Evolutionary conservation across 208 protist genomes (phyloP).

Genomic region (Leishmania major): DNA sequence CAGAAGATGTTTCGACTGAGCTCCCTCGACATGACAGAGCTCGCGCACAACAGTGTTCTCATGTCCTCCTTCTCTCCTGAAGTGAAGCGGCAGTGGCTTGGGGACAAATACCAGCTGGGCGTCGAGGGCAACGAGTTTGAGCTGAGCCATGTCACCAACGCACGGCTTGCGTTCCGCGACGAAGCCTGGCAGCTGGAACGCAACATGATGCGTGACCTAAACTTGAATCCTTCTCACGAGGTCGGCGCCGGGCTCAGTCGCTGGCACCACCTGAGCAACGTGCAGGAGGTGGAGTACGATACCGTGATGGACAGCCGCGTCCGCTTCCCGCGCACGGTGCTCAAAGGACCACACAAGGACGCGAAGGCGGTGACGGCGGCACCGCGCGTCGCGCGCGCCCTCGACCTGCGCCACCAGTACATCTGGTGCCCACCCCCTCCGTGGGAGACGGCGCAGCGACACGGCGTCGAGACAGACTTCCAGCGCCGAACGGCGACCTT

Average conservation of each 20-base stretch:
- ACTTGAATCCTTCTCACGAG: slow-evolving; percentile 53
- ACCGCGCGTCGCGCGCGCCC: slow-evolving; percentile 55
- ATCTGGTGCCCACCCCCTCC: slow-evolving; percentile 78
- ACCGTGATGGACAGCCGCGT: slow-evolving; percentile 83
- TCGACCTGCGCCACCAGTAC: slow-evolving; percentile 82
- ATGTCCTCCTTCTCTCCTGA: slow-evolving; percentile 81
- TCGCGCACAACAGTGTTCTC: slow-evolving; percentile 88
- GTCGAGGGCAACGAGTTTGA: slow-evolving; percentile 77
- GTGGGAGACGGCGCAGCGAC: slow-evolving; percentile 66
- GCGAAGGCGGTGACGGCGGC: slow-evolving; percentile 45
- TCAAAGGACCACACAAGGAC: slow-evolving; percentile 63
- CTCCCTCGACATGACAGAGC: slow-evolving; percentile 88
- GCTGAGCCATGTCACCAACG: slow-evolving; percentile 81
- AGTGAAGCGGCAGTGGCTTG: slow-evolving; percentile 84
- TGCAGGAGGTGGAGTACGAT: slow-evolving; percentile 88
- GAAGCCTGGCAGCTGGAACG: slow-evolving; percentile 83
- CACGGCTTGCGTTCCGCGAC: slow-evolving; percentile 85
- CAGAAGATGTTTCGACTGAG: slow-evolving; percentile 87
- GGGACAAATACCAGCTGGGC: slow-evolving; percentile 63
- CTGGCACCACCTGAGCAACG: slow-evolving; percentile 83
- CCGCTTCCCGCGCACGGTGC: slow-evolving; percentile 88
- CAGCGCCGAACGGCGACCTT: slow-evolving; percentile 84
- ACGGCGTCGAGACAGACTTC: slow-evolving; percentile 83
- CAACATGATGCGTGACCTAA: slow-evolving; percentile 80
- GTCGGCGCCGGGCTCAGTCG: slow-evolving; percentile 53